Base-by-base conservation (phyloP, 805 yeast species). In the Ascoidea asiatica region DNA sequence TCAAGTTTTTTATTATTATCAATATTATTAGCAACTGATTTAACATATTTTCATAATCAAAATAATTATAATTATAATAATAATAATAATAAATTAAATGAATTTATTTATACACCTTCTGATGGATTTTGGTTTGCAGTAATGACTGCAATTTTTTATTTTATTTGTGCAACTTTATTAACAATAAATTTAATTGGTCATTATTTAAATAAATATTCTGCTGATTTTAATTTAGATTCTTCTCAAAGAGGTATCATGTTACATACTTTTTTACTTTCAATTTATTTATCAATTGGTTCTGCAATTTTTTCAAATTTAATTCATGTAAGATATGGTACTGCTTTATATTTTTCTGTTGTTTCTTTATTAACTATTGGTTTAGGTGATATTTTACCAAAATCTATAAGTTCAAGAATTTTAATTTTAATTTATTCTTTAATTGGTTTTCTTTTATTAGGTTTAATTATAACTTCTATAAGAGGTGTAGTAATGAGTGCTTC, bases 111-210 rank as follows among this genome's bases (percentile, higher is more conserved):
- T 44, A 19, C 37, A 4, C 60, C 66, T 13, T 64, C 85, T 0
- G 80, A 75, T 50, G 95, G 94, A 1, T 87, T 73, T 56, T 87
- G 89, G 88, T 81, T 70, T 58, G 95, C 87, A 0, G 73, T 75
- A 0, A 61, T 81, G 48, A 83, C 95, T 0, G 69, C 76, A 4
- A 62, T 69, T 1, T 60, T 84, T 21, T 86, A 88, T 58, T 70
- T 75, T 47, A 40, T 63, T 5, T 81, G 89, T 51, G 67, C 79
- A 3, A 18, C 66, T 1, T 57, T 78, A 15, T 64, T 85, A 40
- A 45, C 68, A 1, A 48, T 76, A 35, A 87, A 86, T 61, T 77
- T 73, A 48, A 44, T 69, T 5, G 95, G 95, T 1, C 81, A 74
- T 54, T 50, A 66, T 13, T 43, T 66, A 37, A 65, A 70, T 3